These are phyloP conservation scores for Berberis vulgaris DNA, from an alignment of 164 flowering plant genomes.

Conservation along the genomic window DNA sequence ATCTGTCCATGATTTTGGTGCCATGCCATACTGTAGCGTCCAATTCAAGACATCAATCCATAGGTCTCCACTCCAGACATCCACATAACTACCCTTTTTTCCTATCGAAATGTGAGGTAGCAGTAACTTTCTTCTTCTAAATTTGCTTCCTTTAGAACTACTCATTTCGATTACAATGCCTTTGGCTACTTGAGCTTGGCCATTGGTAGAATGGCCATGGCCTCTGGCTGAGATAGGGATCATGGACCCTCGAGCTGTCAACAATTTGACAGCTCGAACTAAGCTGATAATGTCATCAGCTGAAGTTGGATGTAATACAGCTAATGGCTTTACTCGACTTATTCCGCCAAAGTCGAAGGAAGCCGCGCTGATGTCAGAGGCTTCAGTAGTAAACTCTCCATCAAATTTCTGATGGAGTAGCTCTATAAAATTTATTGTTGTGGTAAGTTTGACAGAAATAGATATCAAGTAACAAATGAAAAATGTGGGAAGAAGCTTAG, in stretches of 20 bases:
- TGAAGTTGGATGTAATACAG: constrained; percentile 58
- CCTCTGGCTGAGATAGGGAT: constrained; percentile 69
- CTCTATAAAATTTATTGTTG: too few species aligned
- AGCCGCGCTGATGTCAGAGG: constrained; percentile 37
- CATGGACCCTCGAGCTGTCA: constrained; percentile 28
- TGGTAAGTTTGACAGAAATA: too few species aligned
- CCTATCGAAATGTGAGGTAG: constrained; percentile 2
- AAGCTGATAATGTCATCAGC: constrained; percentile 45
- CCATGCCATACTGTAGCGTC: constrained; percentile 57
- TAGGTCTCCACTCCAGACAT: constrained; percentile 93
- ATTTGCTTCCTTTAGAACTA: constrained; percentile 10
- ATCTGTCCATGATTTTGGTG: constrained; percentile 97
- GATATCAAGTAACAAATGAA: too few species aligned
- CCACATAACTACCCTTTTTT: constrained; percentile 38
- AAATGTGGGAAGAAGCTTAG: too few species aligned
- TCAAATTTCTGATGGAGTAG: constrained; percentile 12
- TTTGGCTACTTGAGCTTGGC: constrained; percentile 60
- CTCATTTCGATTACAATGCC: constrained; percentile 81
- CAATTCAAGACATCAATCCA: constrained; percentile 78
- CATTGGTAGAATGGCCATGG: constrained; percentile 91
- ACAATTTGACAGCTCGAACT: constrained; percentile 29
- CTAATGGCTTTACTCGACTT: constrained; percentile 43
- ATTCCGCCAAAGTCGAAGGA: constrained; percentile 62
- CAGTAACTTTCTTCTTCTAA: background rate
- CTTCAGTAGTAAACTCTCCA: constrained; percentile 45